A percentile compares a stretch with the other conserved stretches of the same genome.
phyloP scores from a whole-genome alignment of 176 grass and related monocot species.

The Carex littledalei region DNA sequence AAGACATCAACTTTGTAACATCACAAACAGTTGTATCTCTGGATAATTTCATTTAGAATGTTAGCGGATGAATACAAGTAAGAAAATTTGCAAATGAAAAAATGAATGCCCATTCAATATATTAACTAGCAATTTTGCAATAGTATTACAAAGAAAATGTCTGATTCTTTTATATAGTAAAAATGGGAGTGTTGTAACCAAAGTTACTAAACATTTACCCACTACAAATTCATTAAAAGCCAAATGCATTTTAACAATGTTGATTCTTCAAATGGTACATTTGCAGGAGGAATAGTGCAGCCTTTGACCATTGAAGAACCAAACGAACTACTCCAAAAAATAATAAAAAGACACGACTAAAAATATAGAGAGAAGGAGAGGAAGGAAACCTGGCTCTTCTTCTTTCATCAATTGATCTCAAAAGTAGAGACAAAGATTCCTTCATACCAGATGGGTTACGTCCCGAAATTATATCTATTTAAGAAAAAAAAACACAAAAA shows the following conservation, averaged over 20 bases:
- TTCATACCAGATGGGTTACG: slow-evolving; percentile 19
- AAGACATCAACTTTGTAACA: slow-evolving; percentile 61
- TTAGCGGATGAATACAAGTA: slow-evolving; percentile 19
- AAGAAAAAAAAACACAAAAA: slow-evolving; percentile 11
- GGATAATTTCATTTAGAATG: slow-evolving; percentile 32
- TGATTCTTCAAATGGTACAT: neutral
- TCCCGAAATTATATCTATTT: slow-evolving; percentile 54
- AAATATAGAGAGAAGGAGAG: slow-evolving; percentile 5
- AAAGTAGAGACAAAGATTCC: slow-evolving; percentile 50
- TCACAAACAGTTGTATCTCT: slow-evolving; percentile 65
- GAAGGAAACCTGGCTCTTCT: slow-evolving; percentile 48
- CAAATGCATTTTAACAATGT: slow-evolving; percentile 23
- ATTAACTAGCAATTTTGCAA: slow-evolving; percentile 6
- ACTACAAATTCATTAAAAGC: neutral
- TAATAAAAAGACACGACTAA: neutral
- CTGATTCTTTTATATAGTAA: neutral
- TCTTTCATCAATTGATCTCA: slow-evolving; percentile 46
- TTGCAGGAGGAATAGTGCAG: neutral
- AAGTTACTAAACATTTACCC: neutral
- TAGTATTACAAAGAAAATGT: neutral
- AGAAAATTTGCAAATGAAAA: slow-evolving; percentile 1
- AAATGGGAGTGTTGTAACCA: neutral
- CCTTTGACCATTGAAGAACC: neutral
- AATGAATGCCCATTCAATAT: slow-evolving; percentile 17
- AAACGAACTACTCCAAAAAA: neutral